These are phyloP conservation scores for Cydonia oblonga DNA, from an alignment of 331 rosid genomes.

Conservation along the genomic window DNA sequence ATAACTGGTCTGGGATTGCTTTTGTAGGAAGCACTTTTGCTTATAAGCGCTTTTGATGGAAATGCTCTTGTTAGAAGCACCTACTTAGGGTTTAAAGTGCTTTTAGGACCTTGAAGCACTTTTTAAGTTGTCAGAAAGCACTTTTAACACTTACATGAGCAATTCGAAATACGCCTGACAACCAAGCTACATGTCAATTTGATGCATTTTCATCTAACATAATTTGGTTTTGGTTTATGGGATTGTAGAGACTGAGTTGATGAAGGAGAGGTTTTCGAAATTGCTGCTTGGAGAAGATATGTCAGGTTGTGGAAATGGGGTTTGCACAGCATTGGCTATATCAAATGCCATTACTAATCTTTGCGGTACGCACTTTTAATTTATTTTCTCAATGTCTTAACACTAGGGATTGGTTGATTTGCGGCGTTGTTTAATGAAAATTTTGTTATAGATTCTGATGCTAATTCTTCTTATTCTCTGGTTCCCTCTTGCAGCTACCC, in stretches of 20 bases:
- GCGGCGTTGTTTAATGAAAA: neutral
- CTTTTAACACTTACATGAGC: neutral
- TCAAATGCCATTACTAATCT: conserved; percentile 97
- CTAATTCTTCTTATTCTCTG: conserved; percentile 2
- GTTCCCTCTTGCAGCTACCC: conserved; percentile 49
- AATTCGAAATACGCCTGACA: neutral
- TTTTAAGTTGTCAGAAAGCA: neutral
- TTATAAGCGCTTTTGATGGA: neutral
- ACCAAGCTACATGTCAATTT: neutral
- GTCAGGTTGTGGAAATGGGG: conserved; percentile 99
- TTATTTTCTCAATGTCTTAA: neutral
- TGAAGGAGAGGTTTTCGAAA: conserved; percentile 93
- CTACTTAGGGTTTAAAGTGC: neutral
- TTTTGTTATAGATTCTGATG: neutral
- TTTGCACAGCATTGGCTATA: conserved; percentile 75
- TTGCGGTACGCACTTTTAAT: conserved; percentile 39
- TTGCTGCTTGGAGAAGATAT: conserved; percentile 96
- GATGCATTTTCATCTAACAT: neutral
- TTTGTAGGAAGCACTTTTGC: neutral
- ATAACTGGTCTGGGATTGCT: neutral
- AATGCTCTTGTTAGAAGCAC: neutral
- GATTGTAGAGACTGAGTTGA: conserved; percentile 64
- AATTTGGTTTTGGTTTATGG: conserved; percentile 15
- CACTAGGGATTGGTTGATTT: neutral
- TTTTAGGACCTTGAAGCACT: neutral